A percentile compares a stretch with the other conserved stretches of the same genome.
Conservation (phyloP, 2,329 filamentous ascomycete species). For the Lasiodiplodia sp. region DNA sequence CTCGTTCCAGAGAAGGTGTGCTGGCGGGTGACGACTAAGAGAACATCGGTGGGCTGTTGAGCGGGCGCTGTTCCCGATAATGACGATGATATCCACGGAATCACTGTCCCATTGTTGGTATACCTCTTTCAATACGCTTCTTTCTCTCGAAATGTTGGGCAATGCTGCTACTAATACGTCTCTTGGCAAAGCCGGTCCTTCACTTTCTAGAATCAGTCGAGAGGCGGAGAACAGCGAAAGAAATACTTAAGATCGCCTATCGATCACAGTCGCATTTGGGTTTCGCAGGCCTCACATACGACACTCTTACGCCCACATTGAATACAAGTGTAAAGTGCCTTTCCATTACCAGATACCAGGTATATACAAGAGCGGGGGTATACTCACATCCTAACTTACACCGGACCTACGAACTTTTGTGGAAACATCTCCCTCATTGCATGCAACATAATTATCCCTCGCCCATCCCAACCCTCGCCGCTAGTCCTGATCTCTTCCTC, state of each 20-base stretch:
- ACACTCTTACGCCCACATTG: background rate
- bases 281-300: background rate
- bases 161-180: no score
- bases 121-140: no score
- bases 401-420: background rate
- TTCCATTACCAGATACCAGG: background rate
- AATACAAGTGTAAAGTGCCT: background rate
- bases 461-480: background rate
- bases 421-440: background rate
- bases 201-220: no score
- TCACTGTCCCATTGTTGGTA: no score
- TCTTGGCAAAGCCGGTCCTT: no score
- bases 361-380: constrained; percentile 6
- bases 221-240: background rate
- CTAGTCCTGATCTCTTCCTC: background rate
- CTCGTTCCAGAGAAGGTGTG: no score
- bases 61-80: no score
- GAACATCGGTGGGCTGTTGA: no score
- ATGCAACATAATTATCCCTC: background rate
- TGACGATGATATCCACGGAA: no score
- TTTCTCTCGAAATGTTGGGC: no score
- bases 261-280: background rate
- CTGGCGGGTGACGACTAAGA: no score
- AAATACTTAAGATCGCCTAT: background rate
- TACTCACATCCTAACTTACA: constrained; percentile 1